These are phyloP conservation scores for Cicer judaicum DNA, from an alignment of 306 rosid species.

Conservation along the genomic window DNA sequence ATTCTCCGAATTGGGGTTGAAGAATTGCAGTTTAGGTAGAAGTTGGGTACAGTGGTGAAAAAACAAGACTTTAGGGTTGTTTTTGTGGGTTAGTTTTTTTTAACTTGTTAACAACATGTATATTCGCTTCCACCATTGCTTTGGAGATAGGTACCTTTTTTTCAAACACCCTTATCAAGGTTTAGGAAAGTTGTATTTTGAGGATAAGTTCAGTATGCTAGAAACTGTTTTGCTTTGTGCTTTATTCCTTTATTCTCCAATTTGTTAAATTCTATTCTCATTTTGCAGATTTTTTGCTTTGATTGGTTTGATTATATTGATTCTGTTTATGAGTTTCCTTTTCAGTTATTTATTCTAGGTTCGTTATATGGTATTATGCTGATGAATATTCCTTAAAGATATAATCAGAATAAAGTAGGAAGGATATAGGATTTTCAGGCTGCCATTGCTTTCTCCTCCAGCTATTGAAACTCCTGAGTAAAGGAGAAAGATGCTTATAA, in stretches of 20 bases:
- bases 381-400: slow-evolving; percentile 44
- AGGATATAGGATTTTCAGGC: background rate
- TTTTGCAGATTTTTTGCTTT: slow-evolving; percentile 38
- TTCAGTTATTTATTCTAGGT: slow-evolving; percentile 13
- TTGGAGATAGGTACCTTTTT: slow-evolving; percentile 58
- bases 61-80: slow-evolving; percentile 53
- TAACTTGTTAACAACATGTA: slow-evolving; percentile 70
- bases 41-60: slow-evolving; percentile 64
- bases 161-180: slow-evolving; percentile 52
- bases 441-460: background rate
- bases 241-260: slow-evolving; percentile 46
- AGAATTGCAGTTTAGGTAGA: slow-evolving; percentile 52
- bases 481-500: slow-evolving; percentile 24
- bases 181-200: slow-evolving; percentile 68
- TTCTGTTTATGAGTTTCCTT: slow-evolving; percentile 41
- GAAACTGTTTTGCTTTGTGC: slow-evolving; percentile 46
- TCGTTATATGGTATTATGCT: slow-evolving; percentile 36
- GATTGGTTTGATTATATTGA: slow-evolving; percentile 37
- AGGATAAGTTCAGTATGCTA: slow-evolving; percentile 52
- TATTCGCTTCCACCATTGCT: slow-evolving; percentile 66
- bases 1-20: slow-evolving; percentile 22
- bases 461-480: slow-evolving; percentile 17
- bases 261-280: slow-evolving; percentile 47
- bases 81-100: slow-evolving; percentile 55
- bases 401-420: slow-evolving; percentile 9